phyloP scores from a whole-genome alignment of 163 green algal species.

The Chlorella variabilis region DNA sequence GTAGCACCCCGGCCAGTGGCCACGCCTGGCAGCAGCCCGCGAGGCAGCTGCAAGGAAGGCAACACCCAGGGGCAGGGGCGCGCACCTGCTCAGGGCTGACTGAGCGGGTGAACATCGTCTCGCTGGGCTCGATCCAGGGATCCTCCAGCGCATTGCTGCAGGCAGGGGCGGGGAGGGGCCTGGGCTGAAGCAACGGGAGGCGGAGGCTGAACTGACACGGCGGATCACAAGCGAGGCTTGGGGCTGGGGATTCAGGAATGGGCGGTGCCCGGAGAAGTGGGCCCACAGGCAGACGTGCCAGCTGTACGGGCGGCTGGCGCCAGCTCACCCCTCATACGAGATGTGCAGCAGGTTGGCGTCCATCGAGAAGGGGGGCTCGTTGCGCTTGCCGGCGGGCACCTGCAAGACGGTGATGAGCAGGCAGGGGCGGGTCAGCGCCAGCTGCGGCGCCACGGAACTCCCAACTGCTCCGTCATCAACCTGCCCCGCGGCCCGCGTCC shows the following conservation, averaged over 20 bases:
- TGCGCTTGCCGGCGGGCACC: conserved; percentile 75
- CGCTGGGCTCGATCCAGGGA: conserved; percentile 84
- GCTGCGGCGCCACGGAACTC: no score
- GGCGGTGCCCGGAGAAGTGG: no score
- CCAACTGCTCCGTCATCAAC: no score
- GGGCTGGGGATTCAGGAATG: no score
- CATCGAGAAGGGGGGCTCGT: conserved; percentile 93
- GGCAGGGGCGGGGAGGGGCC: background rate
- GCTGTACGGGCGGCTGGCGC: no score
- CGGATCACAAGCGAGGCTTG: background rate
- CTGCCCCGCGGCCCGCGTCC: no score
- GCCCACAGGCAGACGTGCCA: no score
- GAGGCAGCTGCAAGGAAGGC: no score
- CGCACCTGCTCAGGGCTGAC: conserved; percentile 83
- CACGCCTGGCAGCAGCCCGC: no score
- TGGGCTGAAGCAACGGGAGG: background rate
- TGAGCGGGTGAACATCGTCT: conserved; percentile 93
- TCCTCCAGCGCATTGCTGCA: conserved; percentile 92
- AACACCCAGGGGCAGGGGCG: no score
- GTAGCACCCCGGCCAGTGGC: no score
- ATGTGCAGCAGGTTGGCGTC: conserved; percentile 98
- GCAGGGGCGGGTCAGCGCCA: background rate
- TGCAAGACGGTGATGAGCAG: background rate
- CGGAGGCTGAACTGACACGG: background rate
- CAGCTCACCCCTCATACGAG: conserved; percentile 80